Percentiles rank a stretch among this genome's conserved stretches.
Evolutionary conservation across 129 eudicot species (phyloP).

Genomic region (Helichrysum umbraculigerum): DNA sequence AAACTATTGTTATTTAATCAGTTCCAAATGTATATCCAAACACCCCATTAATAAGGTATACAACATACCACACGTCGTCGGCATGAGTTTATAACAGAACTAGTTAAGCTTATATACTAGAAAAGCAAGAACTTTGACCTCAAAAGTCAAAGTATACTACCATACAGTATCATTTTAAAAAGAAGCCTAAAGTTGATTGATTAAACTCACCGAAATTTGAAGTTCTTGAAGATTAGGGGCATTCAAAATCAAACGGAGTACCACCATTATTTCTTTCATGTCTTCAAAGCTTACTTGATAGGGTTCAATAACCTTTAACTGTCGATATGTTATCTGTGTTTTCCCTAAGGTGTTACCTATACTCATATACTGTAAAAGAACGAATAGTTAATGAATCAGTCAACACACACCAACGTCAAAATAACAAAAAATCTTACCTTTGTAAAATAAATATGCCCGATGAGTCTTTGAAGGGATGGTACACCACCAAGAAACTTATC

Average conservation of each 20-base stretch:
- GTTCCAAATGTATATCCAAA: not conserved
- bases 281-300: slow-evolving; percentile 95
- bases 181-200: not conserved
- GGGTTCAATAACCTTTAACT: slow-evolving; percentile 64
- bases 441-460: slow-evolving; percentile 85
- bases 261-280: slow-evolving; percentile 77
- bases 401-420: not conserved
- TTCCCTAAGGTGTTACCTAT: slow-evolving; percentile 59
- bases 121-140: not conserved
- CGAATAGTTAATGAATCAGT: not conserved
- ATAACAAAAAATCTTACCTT: slow-evolving; percentile 49
- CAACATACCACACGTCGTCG: not conserved
- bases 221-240: slow-evolving; percentile 81
- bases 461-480: slow-evolving; percentile 72
- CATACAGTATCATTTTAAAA: not conserved
- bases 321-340: slow-evolving; percentile 42
- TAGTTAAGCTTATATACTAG: too few relatives aligned
- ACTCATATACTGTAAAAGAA: slow-evolving; percentile 67
- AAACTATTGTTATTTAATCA: not conserved
- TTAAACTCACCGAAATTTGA: slow-evolving; percentile 78
- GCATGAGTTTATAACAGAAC: not conserved
- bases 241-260: slow-evolving; percentile 71
- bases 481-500: slow-evolving; percentile 90
- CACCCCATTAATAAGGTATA: too few relatives aligned
- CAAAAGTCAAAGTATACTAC: not conserved